Conservation (phyloP, 2,329 filamentous ascomycete genomes). For the Erysiphe neolycopersici region DNA sequence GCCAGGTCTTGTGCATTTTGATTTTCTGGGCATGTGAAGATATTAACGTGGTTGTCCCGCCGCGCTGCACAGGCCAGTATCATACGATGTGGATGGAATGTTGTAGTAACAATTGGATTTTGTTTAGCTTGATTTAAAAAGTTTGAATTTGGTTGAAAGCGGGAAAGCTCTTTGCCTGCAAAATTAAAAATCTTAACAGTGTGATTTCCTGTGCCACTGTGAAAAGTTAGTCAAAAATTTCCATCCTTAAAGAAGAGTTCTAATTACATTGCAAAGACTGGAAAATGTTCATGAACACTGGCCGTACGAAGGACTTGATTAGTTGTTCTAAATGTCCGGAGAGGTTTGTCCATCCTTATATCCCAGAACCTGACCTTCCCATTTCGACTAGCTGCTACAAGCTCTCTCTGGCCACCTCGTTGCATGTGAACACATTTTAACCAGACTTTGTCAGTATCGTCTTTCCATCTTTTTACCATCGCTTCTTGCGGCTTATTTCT, state of each 20-base stretch:
- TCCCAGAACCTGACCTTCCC: constrained; percentile 94
- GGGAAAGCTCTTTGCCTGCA: constrained; percentile 51
- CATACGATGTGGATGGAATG: constrained; percentile 87
- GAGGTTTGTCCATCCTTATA: constrained; percentile 57
- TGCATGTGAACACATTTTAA: constrained; percentile 93
- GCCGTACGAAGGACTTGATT: constrained; percentile 57
- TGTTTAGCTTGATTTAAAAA: constrained; percentile 62
- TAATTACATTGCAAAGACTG: constrained; percentile 77
- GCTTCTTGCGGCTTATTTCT: constrained; percentile 58
- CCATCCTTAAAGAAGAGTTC: neutral
- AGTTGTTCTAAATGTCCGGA: constrained; percentile 49
- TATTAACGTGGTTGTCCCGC: constrained; percentile 72
- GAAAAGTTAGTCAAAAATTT: constrained; percentile 5
- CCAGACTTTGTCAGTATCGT: constrained; percentile 58
- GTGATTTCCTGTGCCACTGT: constrained; percentile 65
- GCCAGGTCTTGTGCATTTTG: constrained; percentile 5
- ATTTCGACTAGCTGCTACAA: constrained; percentile 72
- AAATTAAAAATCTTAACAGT: constrained; percentile 84
- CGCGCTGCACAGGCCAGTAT: constrained; percentile 69
- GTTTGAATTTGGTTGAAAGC: constrained; percentile 69
- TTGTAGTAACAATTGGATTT: constrained; percentile 61
- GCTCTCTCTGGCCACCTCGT: constrained; percentile 71
- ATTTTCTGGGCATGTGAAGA: constrained; percentile 44
- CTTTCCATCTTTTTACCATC: constrained; percentile 89
- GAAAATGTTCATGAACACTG: constrained; percentile 85